Base-by-base conservation (phyloP, 192 early-diverging fungal species). In the Backusella morwellensis region DNA sequence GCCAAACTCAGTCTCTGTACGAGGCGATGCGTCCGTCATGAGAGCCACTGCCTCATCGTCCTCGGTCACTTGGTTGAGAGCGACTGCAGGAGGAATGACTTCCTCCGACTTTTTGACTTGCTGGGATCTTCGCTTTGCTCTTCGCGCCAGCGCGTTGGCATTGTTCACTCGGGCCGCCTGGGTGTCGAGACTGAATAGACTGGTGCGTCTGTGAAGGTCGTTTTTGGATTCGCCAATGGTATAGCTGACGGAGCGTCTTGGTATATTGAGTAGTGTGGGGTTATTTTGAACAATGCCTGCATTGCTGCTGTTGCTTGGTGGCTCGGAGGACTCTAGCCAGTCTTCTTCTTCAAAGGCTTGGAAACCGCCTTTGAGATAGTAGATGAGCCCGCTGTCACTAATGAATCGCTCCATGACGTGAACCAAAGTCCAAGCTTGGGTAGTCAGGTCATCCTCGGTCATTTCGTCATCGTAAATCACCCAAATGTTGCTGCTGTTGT, bases 401-500 rank as follows among this genome's bases (percentile, higher is more conserved):
- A 76, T 66, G 1, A 35, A 82, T 23, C 81, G 54, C 38, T 86
- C 85, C 32, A 89, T 72, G 12, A 89, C 88, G 19, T 69, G 77
- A 15, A 89, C 72, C 40, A 89, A 63, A 0, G 88, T 89, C 88
- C 88, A 89, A 35, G 86, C 86, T 11, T 81, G 81, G 40, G 83
- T 81, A 23, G 83, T 73, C 19, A 78, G 69, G 15, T 84, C 86
- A 3, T 74, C 26, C 35, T 81, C 75, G 21, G 73, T 41, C 88
- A 89, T 89, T 0, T 79, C 75, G 35, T 87, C 86, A 74, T 89
- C 88, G 70, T 80, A 81, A 6, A 89, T 85, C 40, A 89, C 79
- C 74, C 74, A 75, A 14, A 75, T 29, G 21, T 29, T 63, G 11
- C 23, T 63, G 26, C 6, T 23, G 11, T 12, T 59, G 12, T 23